A percentile compares a stretch with the other conserved stretches of the same genome.
These are phyloP conservation scores for Coemansia sp. DNA, from an alignment of 192 early-diverging fungal species.

Conservation along the genomic window DNA sequence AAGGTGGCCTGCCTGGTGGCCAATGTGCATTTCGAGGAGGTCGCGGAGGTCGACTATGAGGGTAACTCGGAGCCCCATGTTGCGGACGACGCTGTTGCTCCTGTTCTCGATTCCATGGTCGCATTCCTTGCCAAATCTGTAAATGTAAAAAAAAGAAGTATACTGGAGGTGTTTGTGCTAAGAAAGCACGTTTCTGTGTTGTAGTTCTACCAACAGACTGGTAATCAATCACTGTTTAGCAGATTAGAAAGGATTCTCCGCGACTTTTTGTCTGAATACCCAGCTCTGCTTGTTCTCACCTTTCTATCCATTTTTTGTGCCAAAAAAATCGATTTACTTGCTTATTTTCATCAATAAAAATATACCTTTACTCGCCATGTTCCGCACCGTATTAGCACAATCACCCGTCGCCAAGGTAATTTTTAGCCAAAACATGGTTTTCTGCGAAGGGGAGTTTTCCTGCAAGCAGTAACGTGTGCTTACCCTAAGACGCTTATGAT, in stretches of 20 bases:
- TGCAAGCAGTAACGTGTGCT: too few relatives aligned
- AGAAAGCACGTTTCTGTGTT: background rate
- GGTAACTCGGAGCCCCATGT: background rate
- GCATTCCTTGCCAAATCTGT: slow-evolving; percentile 12
- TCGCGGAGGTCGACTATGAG: background rate
- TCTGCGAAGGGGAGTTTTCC: too few relatives aligned
- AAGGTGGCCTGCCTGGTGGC: slow-evolving; percentile 7
- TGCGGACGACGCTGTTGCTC: background rate
- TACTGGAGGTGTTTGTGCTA: background rate
- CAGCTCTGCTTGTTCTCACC: slow-evolving; percentile 5
- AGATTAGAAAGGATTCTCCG: background rate
- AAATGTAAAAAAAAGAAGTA: background rate
- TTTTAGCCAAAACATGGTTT: background rate
- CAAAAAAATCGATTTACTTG: too few relatives aligned
- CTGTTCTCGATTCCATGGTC: slow-evolving; percentile 15
- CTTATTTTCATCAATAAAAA: background rate
- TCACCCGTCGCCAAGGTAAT: slow-evolving; percentile 25
- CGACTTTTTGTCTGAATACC: background rate
- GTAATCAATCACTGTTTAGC: background rate
- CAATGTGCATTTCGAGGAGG: background rate
- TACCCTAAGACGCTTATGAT: too few relatives aligned
- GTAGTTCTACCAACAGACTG: background rate
- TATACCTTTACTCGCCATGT: slow-evolving; percentile 19
- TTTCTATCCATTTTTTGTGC: background rate
- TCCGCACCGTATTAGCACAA: slow-evolving; percentile 25